Base-by-base conservation (phyloP, 345 rosid genomes). In the Pistacia integerrima region DNA sequence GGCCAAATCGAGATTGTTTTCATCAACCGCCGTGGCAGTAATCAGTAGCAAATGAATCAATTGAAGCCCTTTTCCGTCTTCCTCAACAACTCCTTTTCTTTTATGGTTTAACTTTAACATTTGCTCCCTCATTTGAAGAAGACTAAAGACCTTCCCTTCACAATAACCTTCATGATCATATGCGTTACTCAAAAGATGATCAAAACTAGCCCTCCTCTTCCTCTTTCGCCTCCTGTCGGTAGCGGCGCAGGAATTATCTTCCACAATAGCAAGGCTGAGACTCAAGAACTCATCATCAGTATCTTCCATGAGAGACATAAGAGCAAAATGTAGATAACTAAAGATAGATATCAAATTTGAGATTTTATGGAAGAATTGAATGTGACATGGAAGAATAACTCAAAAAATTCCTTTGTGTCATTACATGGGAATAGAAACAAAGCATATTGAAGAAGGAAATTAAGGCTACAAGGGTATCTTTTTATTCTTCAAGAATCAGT, bases 41-140 rank as follows among this genome's bases (percentile, higher is more conserved):
- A 91, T 64, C 74, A 91, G 89, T 69, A 91, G 79, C 52, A 84
- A 73, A 75, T 89, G 94, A 77, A 91, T 85, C 87, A 91, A 82
- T 71, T 87, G 90, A 62, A 89, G 91, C 2, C 89, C 90, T 64
- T 84, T 83, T 5, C 84, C 83, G 56, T 84, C 85, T 69, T 81
- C 88, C 11, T 33, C 76, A 20, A 36, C 80, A 8, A 8, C 73
- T 10, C 36, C 66, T 62, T 81, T 80, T 25, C 81, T 74, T 69
- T 70, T 85, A 3, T 55, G 67, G 4, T 84, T 86, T 20, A 71
- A 51, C 63, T 82, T 86, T 35, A 91, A 35, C 91, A 87, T 87
- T 18, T 85, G 86, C 13, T 91, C 94, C 66, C 94, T 86, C 82
- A 67, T 77, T 70, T 86, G 88, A 13, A 89, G 90, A 10, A 91